Percentiles rank a stretch among this genome's conserved stretches.
Evolutionary conservation across 1,284 basidiomycete species (phyloP).

Genomic region (Flammula alnicola): DNA sequence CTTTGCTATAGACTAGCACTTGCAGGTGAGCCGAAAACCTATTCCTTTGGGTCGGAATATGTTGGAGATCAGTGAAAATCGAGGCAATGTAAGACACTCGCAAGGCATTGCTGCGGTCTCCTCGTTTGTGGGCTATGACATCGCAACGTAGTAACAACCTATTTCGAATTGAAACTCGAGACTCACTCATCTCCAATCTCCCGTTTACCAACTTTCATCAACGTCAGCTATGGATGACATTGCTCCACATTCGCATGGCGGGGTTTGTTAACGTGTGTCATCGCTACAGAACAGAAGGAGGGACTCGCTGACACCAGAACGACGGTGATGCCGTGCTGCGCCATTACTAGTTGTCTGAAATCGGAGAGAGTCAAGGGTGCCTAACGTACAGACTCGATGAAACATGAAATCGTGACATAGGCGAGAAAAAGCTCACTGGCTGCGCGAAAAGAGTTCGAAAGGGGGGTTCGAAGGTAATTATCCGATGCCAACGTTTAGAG

Average conservation of each 20-base stretch:
- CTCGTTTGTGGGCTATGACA: too few species aligned
- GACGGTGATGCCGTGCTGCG: neutral
- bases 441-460: neutral
- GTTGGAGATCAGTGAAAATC: too few species aligned
- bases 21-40: too few species aligned
- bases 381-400: too few species aligned
- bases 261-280: neutral
- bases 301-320: too few species aligned
- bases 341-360: neutral
- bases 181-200: neutral
- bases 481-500: neutral
- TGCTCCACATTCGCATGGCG: neutral
- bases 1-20: too few species aligned
- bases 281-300: neutral
- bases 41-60: too few species aligned
- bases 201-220: neutral
- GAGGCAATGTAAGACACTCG: too few species aligned
- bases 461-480: neutral
- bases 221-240: neutral
- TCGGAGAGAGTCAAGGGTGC: too few species aligned
- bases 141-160: neutral
- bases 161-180: neutral
- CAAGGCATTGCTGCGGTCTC: too few species aligned
- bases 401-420: neutral
- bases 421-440: neutral